Evolutionary conservation across 352 stramenopile genomes (phyloP), one percentile per base, ranked within the genome.

Genomic region (Phytophthora vignae): DNA sequence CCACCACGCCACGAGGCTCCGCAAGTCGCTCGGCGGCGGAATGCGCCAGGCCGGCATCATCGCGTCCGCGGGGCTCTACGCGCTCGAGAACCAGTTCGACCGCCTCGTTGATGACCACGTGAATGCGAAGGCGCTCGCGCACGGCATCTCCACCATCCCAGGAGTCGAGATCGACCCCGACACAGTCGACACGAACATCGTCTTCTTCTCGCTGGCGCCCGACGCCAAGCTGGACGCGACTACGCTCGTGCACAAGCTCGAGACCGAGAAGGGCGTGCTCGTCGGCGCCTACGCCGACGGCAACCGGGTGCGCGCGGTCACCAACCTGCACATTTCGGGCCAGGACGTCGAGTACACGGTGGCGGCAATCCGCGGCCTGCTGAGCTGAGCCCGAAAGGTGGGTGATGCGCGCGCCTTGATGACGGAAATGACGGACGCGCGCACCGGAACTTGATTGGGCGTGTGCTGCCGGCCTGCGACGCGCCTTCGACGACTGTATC

Each of bases 31-130:
- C 14, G 98, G 98, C 12, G 98, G 98, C 42, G 97, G 97, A 6
- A 99, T 99, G 98, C 91, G 98, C 21, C 98, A 99, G 76, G 86
- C 84, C 1, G 97, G 97, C 38, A 74, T 99, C 25, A 88, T 99
- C 56, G 97, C 97, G 9, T 87, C 95, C 0, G 97, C 97, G 48
- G 97, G 93, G 11, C 80, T 99, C 53, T 95, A 95, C 70, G 95
- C 95, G 10, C 75, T 99, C 14, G 83, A 94, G 53, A 89, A 93
- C 83, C 98, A 93, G 56, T 91, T 94, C 49, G 83, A 93, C 17
- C 87, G 87, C 15, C 85, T 98, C 8, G 85, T 69, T 0, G 83
- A 94, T 22, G 92, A 98, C 73, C 92, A 98, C 73, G 70, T 63
- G 27, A 94, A 95, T 38, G 91, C 92, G 29, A 84, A 91, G 58